Base-by-base conservation (phyloP, 371 early-diverging fungal genomes). In the Mortierella polycephala region DNA sequence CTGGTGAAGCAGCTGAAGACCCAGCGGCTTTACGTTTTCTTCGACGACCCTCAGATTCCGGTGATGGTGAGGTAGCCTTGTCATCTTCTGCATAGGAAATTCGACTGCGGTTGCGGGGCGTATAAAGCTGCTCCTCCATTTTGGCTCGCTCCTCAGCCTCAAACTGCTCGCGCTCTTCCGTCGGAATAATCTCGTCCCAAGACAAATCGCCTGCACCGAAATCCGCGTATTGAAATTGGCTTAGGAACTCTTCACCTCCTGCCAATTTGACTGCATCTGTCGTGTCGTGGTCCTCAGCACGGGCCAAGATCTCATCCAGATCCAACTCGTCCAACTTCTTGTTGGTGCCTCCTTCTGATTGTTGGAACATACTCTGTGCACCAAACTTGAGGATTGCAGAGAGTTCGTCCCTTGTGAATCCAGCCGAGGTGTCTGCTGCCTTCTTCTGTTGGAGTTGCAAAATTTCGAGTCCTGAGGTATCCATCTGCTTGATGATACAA, bases 151-250 rank as follows among this genome's bases (percentile, higher is more conserved):
- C 90, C 62, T 92, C 93, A 20, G 90, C 89, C 65, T 91, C 93
- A 6, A 87, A 79, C 23, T 85, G 82, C 44, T 85, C 85, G 23
- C 95, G 89, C 64, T 96, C 96, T 4, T 89, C 88, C 62, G 92
- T 90, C 16, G 99, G 99, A 62, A 99, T 96, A 64, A 99, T 95
- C 5, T 97, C 97, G 14, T 97, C 97, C 98, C 99, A 99, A 16
- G 86, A 87, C 70, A 96, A 81, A 62, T 92, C 91, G 0, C 86
- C 90, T 8, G 94, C 95, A 56, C 91, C 94, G 71, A 93, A 95
- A 80, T 98, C 98, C 0, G 96, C 94, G 21, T 96, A 94, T 77
- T 94, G 90, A 86, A 97, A 98, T 83, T 97, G 96, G 37, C 92
- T 89, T 71, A 98, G 83, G 81, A 98, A 98, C 72, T 96, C 98